Conservation (phyloP, 2,329 filamentous ascomycete genomes). For the Corynespora cassiicola region DNA sequence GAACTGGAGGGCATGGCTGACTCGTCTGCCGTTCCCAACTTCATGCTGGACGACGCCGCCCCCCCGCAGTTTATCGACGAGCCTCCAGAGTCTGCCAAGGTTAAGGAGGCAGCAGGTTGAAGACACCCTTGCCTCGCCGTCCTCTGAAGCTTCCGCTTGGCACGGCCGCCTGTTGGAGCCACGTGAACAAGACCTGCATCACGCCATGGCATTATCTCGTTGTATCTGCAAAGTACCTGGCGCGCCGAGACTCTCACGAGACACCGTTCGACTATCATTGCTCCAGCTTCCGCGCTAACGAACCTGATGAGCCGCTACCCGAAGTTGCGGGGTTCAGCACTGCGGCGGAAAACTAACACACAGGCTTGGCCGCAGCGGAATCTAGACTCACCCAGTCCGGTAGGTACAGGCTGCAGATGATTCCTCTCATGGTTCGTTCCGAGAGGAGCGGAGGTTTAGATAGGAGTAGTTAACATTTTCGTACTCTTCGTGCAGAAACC, state of each 20-base stretch:
- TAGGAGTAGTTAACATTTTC: too few species aligned
- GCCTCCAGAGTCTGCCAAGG: constrained; percentile 74
- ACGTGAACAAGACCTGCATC: constrained; percentile 3
- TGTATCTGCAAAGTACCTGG: background rate
- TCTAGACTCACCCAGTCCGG: too few species aligned
- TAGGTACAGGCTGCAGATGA: too few species aligned
- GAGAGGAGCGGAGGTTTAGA: too few species aligned
- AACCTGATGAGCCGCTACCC: too few species aligned
- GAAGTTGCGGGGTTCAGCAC: too few species aligned
- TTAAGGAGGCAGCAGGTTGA: constrained; percentile 78
- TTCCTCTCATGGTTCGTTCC: too few species aligned
- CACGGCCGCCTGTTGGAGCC: constrained; percentile 1
- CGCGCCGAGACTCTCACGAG: constrained; percentile 5
- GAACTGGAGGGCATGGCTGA: constrained; percentile 76
- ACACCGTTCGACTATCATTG: too few species aligned
- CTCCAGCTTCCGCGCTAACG: too few species aligned
- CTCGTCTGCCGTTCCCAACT: constrained; percentile 74
- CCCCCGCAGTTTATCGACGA: constrained; percentile 92
- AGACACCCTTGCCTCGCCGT: background rate
- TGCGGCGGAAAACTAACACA: too few species aligned
- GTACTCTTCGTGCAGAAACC: too few species aligned
- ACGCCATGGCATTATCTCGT: background rate
- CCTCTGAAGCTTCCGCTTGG: background rate
- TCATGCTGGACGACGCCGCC: constrained; percentile 85
- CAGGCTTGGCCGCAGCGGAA: too few species aligned